phyloP scores from a whole-genome alignment of 257 asterid genomes.

The Solanum pinnatisectum region DNA sequence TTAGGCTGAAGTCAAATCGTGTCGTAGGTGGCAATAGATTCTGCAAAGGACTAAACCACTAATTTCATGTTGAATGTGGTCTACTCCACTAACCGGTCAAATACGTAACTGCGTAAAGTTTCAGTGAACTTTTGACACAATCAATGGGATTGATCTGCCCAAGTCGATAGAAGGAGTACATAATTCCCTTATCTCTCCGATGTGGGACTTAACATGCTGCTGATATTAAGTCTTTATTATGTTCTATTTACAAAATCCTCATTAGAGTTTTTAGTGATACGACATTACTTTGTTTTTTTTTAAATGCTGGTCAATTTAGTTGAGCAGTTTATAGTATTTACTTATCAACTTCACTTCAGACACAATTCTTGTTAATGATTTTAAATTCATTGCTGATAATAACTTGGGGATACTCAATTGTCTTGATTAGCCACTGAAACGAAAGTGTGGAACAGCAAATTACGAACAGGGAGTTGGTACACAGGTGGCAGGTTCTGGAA shows the following conservation, averaged over 20 bases:
- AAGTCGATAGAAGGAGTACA: too few relatives aligned
- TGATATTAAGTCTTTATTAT: neutral
- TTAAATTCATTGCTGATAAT: neutral
- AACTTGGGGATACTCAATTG: neutral
- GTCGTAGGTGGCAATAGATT: neutral
- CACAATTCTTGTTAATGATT: neutral
- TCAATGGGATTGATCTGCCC: neutral
- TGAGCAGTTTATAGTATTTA: neutral
- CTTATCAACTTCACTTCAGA: neutral
- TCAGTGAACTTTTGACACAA: neutral
- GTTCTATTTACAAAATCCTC: neutral
- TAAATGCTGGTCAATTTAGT: neutral
- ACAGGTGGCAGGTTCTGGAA: constrained; percentile 31
- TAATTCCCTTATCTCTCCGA: neutral
- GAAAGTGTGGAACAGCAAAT: constrained; percentile 40
- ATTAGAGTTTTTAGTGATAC: neutral
- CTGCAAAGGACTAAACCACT: neutral
- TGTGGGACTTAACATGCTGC: neutral
- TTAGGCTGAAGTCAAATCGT: neutral
- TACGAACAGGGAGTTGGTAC: constrained; percentile 38
- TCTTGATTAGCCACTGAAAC: constrained; percentile 46
- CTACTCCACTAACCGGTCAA: neutral
- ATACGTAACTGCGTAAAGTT: neutral
- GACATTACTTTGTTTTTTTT: neutral
- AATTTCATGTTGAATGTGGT: neutral